Conservation (phyloP, 805 yeast genomes). For the Torulaspora gathmanii region DNA sequence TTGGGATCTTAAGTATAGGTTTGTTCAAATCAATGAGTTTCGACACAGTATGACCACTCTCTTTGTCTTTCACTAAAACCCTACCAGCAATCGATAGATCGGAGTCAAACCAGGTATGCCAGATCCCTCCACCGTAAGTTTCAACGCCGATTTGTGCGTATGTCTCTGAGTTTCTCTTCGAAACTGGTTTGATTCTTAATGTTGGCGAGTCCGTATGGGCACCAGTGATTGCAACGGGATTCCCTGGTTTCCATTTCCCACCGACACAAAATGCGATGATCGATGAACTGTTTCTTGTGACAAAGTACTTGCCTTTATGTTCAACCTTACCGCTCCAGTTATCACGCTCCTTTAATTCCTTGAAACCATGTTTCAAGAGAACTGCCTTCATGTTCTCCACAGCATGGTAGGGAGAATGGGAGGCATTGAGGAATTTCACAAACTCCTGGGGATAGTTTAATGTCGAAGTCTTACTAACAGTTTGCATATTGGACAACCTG, state of each 20-base stretch:
- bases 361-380: conserved; percentile 60
- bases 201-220: conserved; percentile 97
- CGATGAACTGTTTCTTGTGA: conserved; percentile 86
- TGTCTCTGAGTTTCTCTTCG: conserved; percentile 65
- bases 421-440: conserved; percentile 68
- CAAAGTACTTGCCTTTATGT: conserved; percentile 66
- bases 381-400: conserved; percentile 59
- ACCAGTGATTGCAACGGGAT: conserved; percentile 83
- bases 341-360: conserved; percentile 64
- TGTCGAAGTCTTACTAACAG: conserved; percentile 10
- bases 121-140: conserved; percentile 91
- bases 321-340: conserved; percentile 57
- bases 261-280: conserved; percentile 85
- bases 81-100: conserved; percentile 90
- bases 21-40: conserved; percentile 72
- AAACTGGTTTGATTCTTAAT: conserved; percentile 80
- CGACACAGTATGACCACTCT: conserved; percentile 49
- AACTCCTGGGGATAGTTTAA: conserved; percentile 46
- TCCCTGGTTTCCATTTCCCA: conserved; percentile 63
- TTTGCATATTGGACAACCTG: conserved; percentile 23
- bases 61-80: conserved; percentile 57
- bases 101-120: conserved; percentile 97
- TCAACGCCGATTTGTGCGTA: conserved; percentile 90
- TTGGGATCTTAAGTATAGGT: conserved; percentile 87
- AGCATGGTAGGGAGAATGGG: conserved; percentile 95